Percentiles rank a stretch among this genome's conserved stretches.
phyloP scores from a whole-genome alignment of 495 filamentous ascomycete species.

The Annulohypoxylon maeteangense region DNA sequence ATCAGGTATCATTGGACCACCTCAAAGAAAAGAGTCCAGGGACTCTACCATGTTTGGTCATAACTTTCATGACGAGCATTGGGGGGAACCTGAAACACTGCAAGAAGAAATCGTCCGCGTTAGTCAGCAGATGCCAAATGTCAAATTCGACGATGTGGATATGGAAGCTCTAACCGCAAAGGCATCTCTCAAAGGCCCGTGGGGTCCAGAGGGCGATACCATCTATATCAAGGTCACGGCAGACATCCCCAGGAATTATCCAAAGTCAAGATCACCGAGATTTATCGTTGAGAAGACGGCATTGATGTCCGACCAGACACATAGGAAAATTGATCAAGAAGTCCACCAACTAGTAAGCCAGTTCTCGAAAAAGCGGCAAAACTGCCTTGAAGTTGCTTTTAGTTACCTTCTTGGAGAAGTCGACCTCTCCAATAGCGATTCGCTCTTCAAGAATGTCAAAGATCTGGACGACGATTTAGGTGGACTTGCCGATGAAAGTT shows the following conservation, averaged over 20 bases:
- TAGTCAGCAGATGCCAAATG: conserved; percentile 82
- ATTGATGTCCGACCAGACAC: conserved; percentile 75
- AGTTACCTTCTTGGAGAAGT: conserved; percentile 87
- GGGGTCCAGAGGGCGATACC: conserved; percentile 75
- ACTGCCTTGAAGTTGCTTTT: conserved; percentile 84
- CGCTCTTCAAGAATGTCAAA: conserved; percentile 71
- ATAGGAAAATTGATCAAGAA: conserved; percentile 71
- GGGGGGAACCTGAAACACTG: conserved; percentile 81
- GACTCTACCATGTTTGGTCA: conserved; percentile 59
- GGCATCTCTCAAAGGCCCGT: conserved; percentile 87
- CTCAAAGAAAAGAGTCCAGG: conserved; percentile 52
- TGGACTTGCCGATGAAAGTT: conserved; percentile 70
- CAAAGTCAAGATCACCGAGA: conserved; percentile 69
- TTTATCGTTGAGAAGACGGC: conserved; percentile 82
- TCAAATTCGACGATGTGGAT: conserved; percentile 87
- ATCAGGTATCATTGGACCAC: conserved; percentile 50
- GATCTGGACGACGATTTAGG: conserved; percentile 71
- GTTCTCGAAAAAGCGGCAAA: conserved; percentile 74
- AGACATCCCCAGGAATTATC: conserved; percentile 82
- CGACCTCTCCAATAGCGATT: conserved; percentile 76
- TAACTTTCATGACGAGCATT: conserved; percentile 61
- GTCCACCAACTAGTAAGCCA: conserved; percentile 75
- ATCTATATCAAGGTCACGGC: conserved; percentile 83
- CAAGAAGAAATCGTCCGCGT: conserved; percentile 90
- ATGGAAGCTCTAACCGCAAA: conserved; percentile 75